These are phyloP conservation scores for Vigna angularis DNA, from an alignment of 306 rosid genomes.

Conservation along the genomic window DNA sequence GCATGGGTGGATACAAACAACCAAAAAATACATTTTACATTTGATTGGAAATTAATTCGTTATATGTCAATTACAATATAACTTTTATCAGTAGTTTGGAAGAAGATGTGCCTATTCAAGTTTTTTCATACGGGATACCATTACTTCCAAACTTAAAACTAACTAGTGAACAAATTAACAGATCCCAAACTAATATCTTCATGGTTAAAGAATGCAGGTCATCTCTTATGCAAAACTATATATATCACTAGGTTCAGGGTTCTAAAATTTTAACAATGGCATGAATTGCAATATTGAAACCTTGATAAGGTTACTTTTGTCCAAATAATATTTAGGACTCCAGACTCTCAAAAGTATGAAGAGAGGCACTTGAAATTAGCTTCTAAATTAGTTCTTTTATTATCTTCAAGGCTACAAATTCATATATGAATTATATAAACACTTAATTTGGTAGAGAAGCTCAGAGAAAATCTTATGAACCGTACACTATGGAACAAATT, in stretches of 20 bases:
- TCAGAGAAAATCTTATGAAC: not conserved
- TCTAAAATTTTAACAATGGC: not conserved
- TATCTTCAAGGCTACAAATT: not conserved
- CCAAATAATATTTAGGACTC: not conserved
- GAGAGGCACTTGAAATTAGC: not conserved
- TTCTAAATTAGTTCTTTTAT: not conserved
- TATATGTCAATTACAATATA: not conserved
- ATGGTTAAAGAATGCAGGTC: not conserved
- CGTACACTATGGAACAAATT: not conserved
- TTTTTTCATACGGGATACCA: not conserved
- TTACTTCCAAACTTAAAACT: not conserved
- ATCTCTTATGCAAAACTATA: not conserved
- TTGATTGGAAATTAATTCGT: slow-evolving; percentile 16
- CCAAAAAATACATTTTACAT: not conserved
- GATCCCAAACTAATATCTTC: not conserved
- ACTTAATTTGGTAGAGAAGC: not conserved
- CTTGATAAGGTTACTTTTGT: not conserved
- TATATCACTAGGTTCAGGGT: not conserved
- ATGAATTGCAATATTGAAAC: not conserved
- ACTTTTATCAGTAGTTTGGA: slow-evolving; percentile 1
- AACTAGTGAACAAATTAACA: slow-evolving; percentile 15
- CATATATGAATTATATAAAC: not conserved
- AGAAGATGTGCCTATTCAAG: slow-evolving; percentile 6
- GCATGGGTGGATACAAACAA: not conserved
- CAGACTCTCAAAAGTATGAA: not conserved